Evolutionary conservation across 192 early-diverging fungal species (phyloP).

Genomic region (Podila verticillata): DNA sequence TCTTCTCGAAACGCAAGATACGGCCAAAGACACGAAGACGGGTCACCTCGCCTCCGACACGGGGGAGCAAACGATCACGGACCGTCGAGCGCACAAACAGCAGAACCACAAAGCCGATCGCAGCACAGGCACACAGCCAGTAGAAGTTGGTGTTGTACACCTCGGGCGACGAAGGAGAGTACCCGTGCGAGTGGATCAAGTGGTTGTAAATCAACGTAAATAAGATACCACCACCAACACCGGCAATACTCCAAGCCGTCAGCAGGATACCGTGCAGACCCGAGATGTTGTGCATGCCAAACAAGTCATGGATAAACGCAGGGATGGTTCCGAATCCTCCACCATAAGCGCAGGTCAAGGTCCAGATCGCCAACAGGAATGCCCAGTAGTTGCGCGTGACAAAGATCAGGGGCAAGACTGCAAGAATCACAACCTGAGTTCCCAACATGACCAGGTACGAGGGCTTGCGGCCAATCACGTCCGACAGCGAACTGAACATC

Average conservation of each 20-base stretch:
- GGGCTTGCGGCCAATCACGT: slow-evolving; percentile 71
- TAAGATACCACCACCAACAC: slow-evolving; percentile 72
- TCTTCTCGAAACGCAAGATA: slow-evolving; percentile 60
- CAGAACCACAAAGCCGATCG: slow-evolving; percentile 65
- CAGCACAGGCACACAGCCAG: slow-evolving; percentile 72
- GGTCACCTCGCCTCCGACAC: slow-evolving; percentile 67
- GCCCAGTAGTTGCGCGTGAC: slow-evolving; percentile 64
- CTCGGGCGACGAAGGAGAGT: slow-evolving; percentile 52
- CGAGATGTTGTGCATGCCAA: slow-evolving; percentile 77
- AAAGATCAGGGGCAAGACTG: slow-evolving; percentile 67
- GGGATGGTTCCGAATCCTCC: slow-evolving; percentile 82
- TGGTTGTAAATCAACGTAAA: slow-evolving; percentile 72
- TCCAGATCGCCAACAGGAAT: slow-evolving; percentile 68
- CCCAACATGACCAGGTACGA: slow-evolving; percentile 68
- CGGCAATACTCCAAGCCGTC: slow-evolving; percentile 78
- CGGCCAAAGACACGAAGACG: slow-evolving; percentile 72
- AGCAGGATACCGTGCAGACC: slow-evolving; percentile 79
- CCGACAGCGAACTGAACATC: slow-evolving; percentile 64
- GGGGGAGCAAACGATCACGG: slow-evolving; percentile 74
- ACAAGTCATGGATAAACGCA: slow-evolving; percentile 78
- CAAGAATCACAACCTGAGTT: slow-evolving; percentile 65
- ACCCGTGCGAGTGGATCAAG: slow-evolving; percentile 53
- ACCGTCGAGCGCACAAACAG: slow-evolving; percentile 72
- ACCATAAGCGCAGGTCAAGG: slow-evolving; percentile 74
- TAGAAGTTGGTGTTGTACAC: slow-evolving; percentile 72